A percentile compares a stretch with the other conserved stretches of the same genome.
Conservation (phyloP, 495 filamentous ascomycete species). For the Cercophora samala region DNA sequence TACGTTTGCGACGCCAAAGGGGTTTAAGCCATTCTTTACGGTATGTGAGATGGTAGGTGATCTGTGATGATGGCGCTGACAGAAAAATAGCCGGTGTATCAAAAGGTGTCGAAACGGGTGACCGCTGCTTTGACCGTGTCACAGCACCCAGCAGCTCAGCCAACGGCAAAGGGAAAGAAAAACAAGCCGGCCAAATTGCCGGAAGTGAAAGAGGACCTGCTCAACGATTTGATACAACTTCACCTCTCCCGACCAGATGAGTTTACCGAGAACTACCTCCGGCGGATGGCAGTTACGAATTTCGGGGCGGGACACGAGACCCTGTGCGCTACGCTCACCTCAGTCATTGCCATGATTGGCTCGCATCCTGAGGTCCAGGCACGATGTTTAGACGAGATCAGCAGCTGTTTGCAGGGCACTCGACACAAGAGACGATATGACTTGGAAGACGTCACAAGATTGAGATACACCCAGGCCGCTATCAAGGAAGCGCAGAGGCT, state of each 20-base stretch:
- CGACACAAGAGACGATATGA: slow-evolving; percentile 30
- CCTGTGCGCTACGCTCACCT: slow-evolving; percentile 46
- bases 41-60: slow-evolving; percentile 15
- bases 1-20: slow-evolving; percentile 29
- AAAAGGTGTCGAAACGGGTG: slow-evolving; percentile 29
- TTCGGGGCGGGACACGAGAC: slow-evolving; percentile 49
- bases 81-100: slow-evolving; percentile 27
- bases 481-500: slow-evolving; percentile 63
- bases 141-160: not conserved
- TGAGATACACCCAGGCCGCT: slow-evolving; percentile 55
- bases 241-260: slow-evolving; percentile 32
- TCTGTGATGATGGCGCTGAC: not conserved
- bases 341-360: slow-evolving; percentile 37
- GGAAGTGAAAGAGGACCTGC: slow-evolving; percentile 26
- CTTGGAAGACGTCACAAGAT: not conserved
- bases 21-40: slow-evolving; percentile 38
- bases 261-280: slow-evolving; percentile 40
- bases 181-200: not conserved
- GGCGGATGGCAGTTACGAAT: slow-evolving; percentile 47
- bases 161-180: not conserved
- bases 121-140: slow-evolving; percentile 16
- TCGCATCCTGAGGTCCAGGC: slow-evolving; percentile 23
- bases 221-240: slow-evolving; percentile 38
- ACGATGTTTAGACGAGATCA: not conserved
- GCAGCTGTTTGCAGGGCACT: not conserved